phyloP scores from a whole-genome alignment of 73 alveolate genomes.

The Tetrahymena borealis region DNA sequence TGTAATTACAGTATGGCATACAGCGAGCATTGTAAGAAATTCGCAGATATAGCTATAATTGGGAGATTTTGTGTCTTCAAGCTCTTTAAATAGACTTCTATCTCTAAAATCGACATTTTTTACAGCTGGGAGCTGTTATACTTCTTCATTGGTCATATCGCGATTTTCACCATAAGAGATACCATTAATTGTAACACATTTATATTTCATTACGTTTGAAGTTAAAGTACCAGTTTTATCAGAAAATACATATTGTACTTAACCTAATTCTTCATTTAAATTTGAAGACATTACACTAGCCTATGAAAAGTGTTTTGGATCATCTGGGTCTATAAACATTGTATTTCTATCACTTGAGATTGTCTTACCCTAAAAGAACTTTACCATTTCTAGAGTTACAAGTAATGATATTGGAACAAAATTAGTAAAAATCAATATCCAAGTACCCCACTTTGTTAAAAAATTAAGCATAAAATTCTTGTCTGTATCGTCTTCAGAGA shows the following conservation, averaged over 20 bases:
- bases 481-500: slow-evolving; percentile 8
- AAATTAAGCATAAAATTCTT: background rate
- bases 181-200: slow-evolving; percentile 54
- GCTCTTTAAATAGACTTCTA: background rate
- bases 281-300: slow-evolving; percentile 70
- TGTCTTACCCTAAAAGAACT: slow-evolving; percentile 78
- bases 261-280: slow-evolving; percentile 82
- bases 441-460: slow-evolving; percentile 52
- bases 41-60: slow-evolving; percentile 7
- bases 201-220: slow-evolving; percentile 69
- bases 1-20: slow-evolving; percentile 78
- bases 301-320: slow-evolving; percentile 43
- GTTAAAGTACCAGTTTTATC: slow-evolving; percentile 89
- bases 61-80: slow-evolving; percentile 8
- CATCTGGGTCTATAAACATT: slow-evolving; percentile 4
- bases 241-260: slow-evolving; percentile 62
- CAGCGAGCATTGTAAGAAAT: slow-evolving; percentile 56
- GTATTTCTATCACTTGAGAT: slow-evolving; percentile 55
- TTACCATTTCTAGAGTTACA: slow-evolving; percentile 85
- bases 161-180: slow-evolving; percentile 46
- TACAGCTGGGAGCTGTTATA: background rate
- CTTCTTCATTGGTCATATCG: background rate
- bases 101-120: slow-evolving; percentile 38
- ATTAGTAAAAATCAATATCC: slow-evolving; percentile 82
- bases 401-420: slow-evolving; percentile 95